Conservation (phyloP, 1,139 yeast species). For the Hemisphaericaspora lyxosophila region DNA sequence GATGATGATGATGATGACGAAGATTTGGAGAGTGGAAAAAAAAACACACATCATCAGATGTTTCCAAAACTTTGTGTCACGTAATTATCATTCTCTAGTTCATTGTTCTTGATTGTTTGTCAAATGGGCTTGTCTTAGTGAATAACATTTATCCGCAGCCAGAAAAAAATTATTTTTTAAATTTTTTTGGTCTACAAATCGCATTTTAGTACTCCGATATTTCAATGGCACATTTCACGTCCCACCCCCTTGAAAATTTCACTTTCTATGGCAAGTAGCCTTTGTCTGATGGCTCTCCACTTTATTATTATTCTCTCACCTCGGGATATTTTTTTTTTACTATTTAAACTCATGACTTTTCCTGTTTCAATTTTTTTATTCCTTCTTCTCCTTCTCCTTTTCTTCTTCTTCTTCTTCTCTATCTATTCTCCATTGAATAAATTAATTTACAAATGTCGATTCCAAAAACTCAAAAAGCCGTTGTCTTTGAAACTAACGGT, state of each 20-base stretch:
- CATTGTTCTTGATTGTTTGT: too few relatives aligned
- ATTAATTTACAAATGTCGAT: constrained; percentile 15
- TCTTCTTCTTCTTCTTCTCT: constrained; percentile 49
- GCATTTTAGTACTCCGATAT: too few relatives aligned
- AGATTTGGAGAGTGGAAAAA: too few relatives aligned
- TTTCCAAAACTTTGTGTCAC: neutral
- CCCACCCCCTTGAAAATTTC: constrained; percentile 1
- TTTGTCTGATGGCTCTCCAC: too few relatives aligned
- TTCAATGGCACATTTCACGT: neutral
- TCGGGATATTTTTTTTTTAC: neutral
- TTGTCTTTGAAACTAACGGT: constrained; percentile 37
- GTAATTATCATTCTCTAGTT: too few relatives aligned
- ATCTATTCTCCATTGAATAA: constrained; percentile 3
- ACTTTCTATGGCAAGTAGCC: too few relatives aligned
- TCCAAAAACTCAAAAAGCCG: constrained; percentile 41
- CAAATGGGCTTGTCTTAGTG: too few relatives aligned
- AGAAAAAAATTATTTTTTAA: neutral
- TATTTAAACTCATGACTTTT: constrained; percentile 2
- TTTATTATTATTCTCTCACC: neutral
- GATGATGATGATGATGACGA: too few relatives aligned
- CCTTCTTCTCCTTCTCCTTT: constrained; percentile 43
- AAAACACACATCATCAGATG: neutral
- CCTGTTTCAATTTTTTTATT: constrained; percentile 36
- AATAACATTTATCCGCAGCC: neutral
- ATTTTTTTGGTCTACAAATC: neutral